Conservation (phyloP, 768 basidiomycete genomes). For the Tylopilus intermedius region DNA sequence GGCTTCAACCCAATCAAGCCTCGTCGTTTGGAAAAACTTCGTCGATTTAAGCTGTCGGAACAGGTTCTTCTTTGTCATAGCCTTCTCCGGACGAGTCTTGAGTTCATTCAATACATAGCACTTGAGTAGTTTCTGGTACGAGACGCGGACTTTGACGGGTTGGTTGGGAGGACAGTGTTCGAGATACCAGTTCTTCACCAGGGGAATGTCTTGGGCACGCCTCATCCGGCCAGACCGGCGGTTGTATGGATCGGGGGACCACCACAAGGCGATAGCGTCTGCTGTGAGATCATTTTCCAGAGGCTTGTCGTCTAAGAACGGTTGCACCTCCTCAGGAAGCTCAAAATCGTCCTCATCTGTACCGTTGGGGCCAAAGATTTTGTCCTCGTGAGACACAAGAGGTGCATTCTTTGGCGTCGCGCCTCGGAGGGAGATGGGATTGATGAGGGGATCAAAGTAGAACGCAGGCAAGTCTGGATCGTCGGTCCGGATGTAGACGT, state of each 20-base stretch:
- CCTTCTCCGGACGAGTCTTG: slow-evolving; percentile 83
- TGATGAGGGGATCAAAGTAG: slow-evolving; percentile 98
- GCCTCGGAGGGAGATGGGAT: slow-evolving; percentile 91
- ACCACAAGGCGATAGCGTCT: slow-evolving; percentile 96
- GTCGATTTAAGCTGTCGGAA: slow-evolving; percentile 97
- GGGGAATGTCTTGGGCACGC: slow-evolving; percentile 89
- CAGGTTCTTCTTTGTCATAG: slow-evolving; percentile 96
- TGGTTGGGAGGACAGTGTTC: slow-evolving; percentile 97
- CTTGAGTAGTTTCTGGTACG: slow-evolving; percentile 97
- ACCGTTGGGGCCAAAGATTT: slow-evolving; percentile 84
- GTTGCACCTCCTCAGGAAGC: slow-evolving; percentile 68
- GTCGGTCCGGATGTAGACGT: slow-evolving; percentile 97
- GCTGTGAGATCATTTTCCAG: slow-evolving; percentile 89
- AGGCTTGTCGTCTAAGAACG: slow-evolving; percentile 76
- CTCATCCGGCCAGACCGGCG: slow-evolving; percentile 89
- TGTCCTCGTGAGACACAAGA: slow-evolving; percentile 83
- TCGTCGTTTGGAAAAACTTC: slow-evolving; percentile 99
- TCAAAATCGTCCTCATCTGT: slow-evolving; percentile 85
- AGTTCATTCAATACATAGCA: slow-evolving; percentile 94
- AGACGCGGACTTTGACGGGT: slow-evolving; percentile 96
- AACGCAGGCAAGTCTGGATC: slow-evolving; percentile 99
- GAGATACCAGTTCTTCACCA: slow-evolving; percentile 98
- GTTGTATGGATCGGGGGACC: slow-evolving; percentile 95
- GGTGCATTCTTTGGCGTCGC: slow-evolving; percentile 78
- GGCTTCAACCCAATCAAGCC: slow-evolving; percentile 97